phyloP scores from a whole-genome alignment of 768 basidiomycete species.

The Cubamyces lactineus region DNA sequence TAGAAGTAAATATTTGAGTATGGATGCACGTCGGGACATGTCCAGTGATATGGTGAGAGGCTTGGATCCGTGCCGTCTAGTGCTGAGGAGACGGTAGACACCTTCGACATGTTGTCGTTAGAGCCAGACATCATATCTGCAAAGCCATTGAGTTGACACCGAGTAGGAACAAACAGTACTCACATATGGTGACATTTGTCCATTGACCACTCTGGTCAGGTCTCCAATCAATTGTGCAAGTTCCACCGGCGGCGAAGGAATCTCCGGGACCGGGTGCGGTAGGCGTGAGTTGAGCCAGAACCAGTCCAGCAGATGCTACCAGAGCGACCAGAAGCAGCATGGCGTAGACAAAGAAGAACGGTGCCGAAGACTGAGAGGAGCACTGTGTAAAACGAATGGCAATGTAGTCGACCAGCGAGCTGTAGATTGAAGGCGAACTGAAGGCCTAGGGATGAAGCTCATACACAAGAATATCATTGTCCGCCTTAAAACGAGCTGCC shows the following conservation, averaged over 20 bases:
- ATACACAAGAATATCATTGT: background rate
- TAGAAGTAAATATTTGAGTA: conserved; percentile 46
- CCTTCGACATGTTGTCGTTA: conserved; percentile 39
- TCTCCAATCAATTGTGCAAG: conserved; percentile 41
- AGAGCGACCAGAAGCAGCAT: conserved; percentile 13
- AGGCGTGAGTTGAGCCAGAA: conserved; percentile 34
- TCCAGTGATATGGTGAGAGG: conserved; percentile 40
- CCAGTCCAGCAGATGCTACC: conserved; percentile 11
- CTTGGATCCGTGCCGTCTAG: conserved; percentile 39
- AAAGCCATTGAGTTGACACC: background rate
- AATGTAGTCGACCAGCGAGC: conserved; percentile 11
- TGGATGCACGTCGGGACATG: conserved; percentile 42
- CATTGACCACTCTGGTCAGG: conserved; percentile 37
- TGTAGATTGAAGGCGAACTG: background rate
- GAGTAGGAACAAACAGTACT: conserved; percentile 12
- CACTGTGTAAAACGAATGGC: background rate
- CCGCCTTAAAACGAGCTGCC: background rate
- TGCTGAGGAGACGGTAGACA: conserved; percentile 34
- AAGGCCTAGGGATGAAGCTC: background rate
- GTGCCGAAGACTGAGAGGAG: background rate
- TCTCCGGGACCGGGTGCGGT: conserved; percentile 45
- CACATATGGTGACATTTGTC: conserved; percentile 44
- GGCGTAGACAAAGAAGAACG: background rate
- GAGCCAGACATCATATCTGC: conserved; percentile 45
- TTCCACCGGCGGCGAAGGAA: conserved; percentile 37